Conservation (phyloP, 2,329 filamentous ascomycete genomes). For the Ophiocordyceps camponoti-leonardi region DNA sequence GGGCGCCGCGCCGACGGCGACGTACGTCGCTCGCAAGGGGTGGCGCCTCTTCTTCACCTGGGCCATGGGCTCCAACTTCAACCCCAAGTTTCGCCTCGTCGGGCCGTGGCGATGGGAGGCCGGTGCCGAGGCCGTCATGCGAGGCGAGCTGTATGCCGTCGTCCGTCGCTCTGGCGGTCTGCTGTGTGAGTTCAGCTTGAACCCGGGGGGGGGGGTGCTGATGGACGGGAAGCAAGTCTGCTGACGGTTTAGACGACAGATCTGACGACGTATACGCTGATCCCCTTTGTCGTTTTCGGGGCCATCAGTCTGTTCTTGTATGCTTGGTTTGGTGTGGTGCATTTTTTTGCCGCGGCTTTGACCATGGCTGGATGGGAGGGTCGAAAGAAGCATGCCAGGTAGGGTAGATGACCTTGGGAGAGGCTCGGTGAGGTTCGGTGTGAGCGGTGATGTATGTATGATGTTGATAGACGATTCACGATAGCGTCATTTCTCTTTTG, state of each 20-base stretch:
- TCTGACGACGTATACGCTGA: conserved; percentile 16
- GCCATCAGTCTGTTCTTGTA: conserved; percentile 13
- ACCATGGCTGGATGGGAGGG: no score
- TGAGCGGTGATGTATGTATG: neutral
- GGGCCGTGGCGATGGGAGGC: conserved; percentile 24
- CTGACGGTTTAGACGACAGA: conserved; percentile 10
- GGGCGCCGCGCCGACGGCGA: conserved; percentile 21
- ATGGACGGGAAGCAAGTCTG: neutral
- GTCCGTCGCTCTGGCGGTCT: conserved; percentile 18
- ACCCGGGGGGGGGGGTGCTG: no score
- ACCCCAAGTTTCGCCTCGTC: conserved; percentile 27
- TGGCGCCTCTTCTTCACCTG: conserved; percentile 23
- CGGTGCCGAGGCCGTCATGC: conserved; percentile 19
- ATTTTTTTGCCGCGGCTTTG: conserved; percentile 1
- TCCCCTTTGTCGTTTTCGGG: conserved; percentile 19
- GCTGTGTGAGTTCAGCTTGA: conserved; percentile 22
- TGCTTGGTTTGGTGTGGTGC: conserved; percentile 4
- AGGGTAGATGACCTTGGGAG: no score
- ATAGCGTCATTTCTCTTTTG: no score
- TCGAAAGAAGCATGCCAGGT: neutral
- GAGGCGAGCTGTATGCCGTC: conserved; percentile 21
- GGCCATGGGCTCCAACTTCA: conserved; percentile 31
- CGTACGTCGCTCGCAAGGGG: conserved; percentile 15
- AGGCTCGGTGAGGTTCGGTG: neutral
- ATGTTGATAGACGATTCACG: neutral